Evolutionary conservation across 2,329 filamentous ascomycete genomes (phyloP), one percentile per base, ranked within the genome.

Genomic region (Penicillium sp.): DNA sequence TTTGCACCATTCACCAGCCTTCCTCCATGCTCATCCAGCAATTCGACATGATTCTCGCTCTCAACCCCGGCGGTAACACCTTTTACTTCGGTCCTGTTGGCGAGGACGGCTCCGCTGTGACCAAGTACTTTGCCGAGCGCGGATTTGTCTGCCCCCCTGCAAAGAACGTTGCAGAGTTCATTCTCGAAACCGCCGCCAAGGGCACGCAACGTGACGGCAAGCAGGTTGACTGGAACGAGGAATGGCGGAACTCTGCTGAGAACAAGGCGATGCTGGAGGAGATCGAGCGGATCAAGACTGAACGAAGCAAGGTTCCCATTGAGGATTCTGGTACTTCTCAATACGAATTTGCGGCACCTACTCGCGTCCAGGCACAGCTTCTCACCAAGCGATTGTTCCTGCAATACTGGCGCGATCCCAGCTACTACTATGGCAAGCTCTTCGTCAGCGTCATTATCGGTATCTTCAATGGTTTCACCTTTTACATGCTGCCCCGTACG

Each of bases 381-480:
- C 75, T 90, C 18, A 87, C 83, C 3, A 83, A 83, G 64, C 79
- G 87, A 24, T 77, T 85, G 43, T 89, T 89, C 66, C 72, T 73
- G 4, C 81, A 88, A 56, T 84, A 89, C 70, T 90, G 85, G 85
- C 78, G 87, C 11, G 82, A 88, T 52, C 83, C 86, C 0, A 83
- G 81, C 1, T 91, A 90, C 65, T 73, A 88, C 47, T 90, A 89
- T 66, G 82, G 84, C 50, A 89, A 88, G 63, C 71, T 91, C 26
- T 90, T 89, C 66, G 78, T 83, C 32, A 76, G 82, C 4, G 79
- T 88, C 49, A 77, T 88, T 51, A 75, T 86, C 39, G 86, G 84
- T 12, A 81, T 89, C 64, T 88, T 90, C 75, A 88, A 88, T 68
- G 85, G 84, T 24, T 89, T 88, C 69, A 88, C 85, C 4, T 90